Conservation (phyloP, 148 eudicot species). For the Persicaria maculosa region DNA sequence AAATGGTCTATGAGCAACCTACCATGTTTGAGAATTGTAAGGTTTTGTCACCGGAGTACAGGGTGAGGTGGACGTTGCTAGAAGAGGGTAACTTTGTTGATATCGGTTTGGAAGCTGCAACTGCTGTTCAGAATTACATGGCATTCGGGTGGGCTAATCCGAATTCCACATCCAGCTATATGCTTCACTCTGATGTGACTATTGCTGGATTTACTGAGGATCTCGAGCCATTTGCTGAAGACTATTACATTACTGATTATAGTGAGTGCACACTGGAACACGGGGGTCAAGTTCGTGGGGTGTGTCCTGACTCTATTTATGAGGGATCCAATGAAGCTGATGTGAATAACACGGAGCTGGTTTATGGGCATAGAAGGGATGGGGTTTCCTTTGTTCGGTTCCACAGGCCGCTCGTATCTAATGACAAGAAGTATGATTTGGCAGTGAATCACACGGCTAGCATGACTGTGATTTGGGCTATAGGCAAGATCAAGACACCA, state of each 20-base stretch:
- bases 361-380: constrained; percentile 84
- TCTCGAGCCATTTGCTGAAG: constrained; percentile 66
- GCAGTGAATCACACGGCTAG: constrained; percentile 38
- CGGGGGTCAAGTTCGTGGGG: constrained; percentile 54
- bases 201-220: constrained; percentile 72
- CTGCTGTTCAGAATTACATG: constrained; percentile 67
- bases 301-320: constrained; percentile 70
- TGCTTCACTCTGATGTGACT: constrained; percentile 75
- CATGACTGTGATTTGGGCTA: constrained; percentile 80
- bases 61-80: constrained; percentile 78
- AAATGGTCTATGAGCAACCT: constrained; percentile 32
- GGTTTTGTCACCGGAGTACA: constrained; percentile 44
- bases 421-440: constrained; percentile 62
- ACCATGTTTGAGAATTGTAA: constrained; percentile 90
- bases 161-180: constrained; percentile 35
- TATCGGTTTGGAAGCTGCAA: constrained; percentile 74
- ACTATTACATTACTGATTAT: constrained; percentile 66
- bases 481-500: constrained; percentile 78
- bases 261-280: constrained; percentile 55
- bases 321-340: constrained; percentile 26
- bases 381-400: constrained; percentile 74
- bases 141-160: constrained; percentile 97
- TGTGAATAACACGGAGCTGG: constrained; percentile 56
- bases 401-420: constrained; percentile 46
- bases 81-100: constrained; percentile 50